phyloP scores from a whole-genome alignment of 139 green algal species.

The Marvania coccoides region DNA sequence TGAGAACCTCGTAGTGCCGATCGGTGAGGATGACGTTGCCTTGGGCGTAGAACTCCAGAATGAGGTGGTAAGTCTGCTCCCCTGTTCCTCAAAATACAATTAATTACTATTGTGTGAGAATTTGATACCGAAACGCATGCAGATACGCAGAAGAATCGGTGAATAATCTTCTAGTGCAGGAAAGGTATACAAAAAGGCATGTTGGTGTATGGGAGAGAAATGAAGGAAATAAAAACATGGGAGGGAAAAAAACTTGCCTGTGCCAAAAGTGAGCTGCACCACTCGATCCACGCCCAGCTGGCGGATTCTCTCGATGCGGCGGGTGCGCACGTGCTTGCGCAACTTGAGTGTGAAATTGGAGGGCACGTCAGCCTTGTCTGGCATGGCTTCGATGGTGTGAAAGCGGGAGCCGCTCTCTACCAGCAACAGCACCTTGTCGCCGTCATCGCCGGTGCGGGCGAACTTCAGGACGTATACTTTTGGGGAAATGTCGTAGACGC shows the following conservation, averaged over 20 bases:
- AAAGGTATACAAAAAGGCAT: too few species aligned
- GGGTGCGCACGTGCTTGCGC: slow-evolving; percentile 89
- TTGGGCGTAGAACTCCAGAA: slow-evolving; percentile 95
- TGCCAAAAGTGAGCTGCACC: slow-evolving; percentile 89
- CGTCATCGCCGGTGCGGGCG: slow-evolving; percentile 73
- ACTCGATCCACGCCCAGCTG: slow-evolving; percentile 94
- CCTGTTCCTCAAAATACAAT: too few species aligned
- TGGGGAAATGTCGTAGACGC: slow-evolving; percentile 91
- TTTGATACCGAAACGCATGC: too few species aligned
- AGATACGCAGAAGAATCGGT: too few species aligned
- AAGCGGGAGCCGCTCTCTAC: slow-evolving; percentile 84
- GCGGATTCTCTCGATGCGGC: slow-evolving; percentile 73
- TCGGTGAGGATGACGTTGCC: slow-evolving; percentile 95
- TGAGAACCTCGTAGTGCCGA: slow-evolving; percentile 80
- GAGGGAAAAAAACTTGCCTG: too few species aligned
- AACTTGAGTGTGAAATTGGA: slow-evolving; percentile 94
- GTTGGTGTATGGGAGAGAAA: too few species aligned
- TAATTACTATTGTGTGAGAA: too few species aligned
- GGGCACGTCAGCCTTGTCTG: slow-evolving; percentile 63
- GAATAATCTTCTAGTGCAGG: too few species aligned
- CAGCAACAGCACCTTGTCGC: slow-evolving; percentile 87
- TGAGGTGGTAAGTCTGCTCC: slow-evolving; percentile 76
- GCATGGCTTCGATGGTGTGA: slow-evolving; percentile 77
- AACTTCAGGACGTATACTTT: slow-evolving; percentile 96
- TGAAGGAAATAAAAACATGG: too few species aligned